Base-by-base conservation (phyloP, 169 alveolate genomes). In the Toxoplasma gondii region DNA sequence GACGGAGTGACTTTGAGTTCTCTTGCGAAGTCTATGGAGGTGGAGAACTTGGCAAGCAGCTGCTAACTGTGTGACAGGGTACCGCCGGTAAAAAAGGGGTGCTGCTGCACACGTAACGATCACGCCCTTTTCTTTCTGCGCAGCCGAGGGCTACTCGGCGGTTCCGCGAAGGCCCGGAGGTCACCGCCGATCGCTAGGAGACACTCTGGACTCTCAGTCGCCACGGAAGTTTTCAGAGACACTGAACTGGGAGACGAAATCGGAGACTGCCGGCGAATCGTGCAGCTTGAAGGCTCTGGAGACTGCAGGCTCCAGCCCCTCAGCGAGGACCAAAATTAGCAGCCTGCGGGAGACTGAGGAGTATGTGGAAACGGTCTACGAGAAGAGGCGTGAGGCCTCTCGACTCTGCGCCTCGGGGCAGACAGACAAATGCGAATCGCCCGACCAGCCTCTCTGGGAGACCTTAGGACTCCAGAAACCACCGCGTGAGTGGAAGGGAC, bases 351-450 rank as follows among this genome's bases (percentile, higher is more conserved):
- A 78, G 43, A 78, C 86, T 4, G 7, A 9, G 39, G 22, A n/a
- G 39, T 78, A 24, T 19, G 86, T 78, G 39, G 86, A 78, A 1
- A 10, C 1, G 29, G 45, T 78, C 45, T 38, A 29, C n/a, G 44
- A 78, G 86, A 78, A n/a, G 45, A 1, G 86, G n/a, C 39, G 86
- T 41, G 29, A 19, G 19, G 86, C 86, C 2, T 41, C 86, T 78
- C 86, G 86, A n/a, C 49, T 10, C 39, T 78, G 86, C 86, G 49
- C 45, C 27, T 4, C 39, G 19, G 86, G 86, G 29, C 19, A 78
- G 43, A n/a, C 22, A n/a, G 43, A 31, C 39, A n/a, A 78, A 78
- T 78, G 86, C 86, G 86, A 78, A 78, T 19, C 86, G 29, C 86
- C 86, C 24, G 86, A 78, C 45, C 9, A 38, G 45, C 39, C 49